Evolutionary conservation across 2,329 filamentous ascomycete genomes (phyloP).

Genomic region (Sporothrix humicola): DNA sequence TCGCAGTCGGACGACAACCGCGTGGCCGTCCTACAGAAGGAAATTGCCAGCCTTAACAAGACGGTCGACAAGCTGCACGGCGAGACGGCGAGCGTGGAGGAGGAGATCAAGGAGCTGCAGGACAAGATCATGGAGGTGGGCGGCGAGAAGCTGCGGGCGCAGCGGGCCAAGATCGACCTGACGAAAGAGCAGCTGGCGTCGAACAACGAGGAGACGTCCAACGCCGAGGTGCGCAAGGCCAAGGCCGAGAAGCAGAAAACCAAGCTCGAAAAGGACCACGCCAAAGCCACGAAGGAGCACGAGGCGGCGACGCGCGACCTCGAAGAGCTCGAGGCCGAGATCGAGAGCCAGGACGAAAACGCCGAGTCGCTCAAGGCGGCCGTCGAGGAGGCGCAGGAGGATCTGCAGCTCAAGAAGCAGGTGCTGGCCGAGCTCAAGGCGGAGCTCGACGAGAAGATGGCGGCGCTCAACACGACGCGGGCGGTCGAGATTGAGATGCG

Average conservation of each 20-base stretch:
- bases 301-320: slow-evolving; percentile 73
- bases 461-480: slow-evolving; percentile 85
- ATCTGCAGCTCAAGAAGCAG: slow-evolving; percentile 77
- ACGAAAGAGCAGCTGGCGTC: slow-evolving; percentile 84
- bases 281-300: slow-evolving; percentile 79
- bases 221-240: slow-evolving; percentile 82
- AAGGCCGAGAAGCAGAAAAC: slow-evolving; percentile 92
- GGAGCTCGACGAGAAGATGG: slow-evolving; percentile 83
- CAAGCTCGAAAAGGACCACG: slow-evolving; percentile 84
- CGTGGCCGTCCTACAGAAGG: slow-evolving; percentile 74
- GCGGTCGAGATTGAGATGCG: slow-evolving; percentile 96
- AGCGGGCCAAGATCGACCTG: slow-evolving; percentile 88
- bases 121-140: slow-evolving; percentile 99
- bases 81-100: slow-evolving; percentile 88
- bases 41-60: slow-evolving; percentile 73
- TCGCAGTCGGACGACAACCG: slow-evolving; percentile 80
- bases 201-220: slow-evolving; percentile 80
- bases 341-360: slow-evolving; percentile 75
- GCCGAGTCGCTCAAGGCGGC: slow-evolving; percentile 73
- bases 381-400: slow-evolving; percentile 82
- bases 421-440: slow-evolving; percentile 80
- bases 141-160: slow-evolving; percentile 86
- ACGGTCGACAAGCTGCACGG: slow-evolving; percentile 80
- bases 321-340: slow-evolving; percentile 77
- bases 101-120: slow-evolving; percentile 89